Conservation (phyloP, 345 rosid species). For the Brassica rapa region DNA sequence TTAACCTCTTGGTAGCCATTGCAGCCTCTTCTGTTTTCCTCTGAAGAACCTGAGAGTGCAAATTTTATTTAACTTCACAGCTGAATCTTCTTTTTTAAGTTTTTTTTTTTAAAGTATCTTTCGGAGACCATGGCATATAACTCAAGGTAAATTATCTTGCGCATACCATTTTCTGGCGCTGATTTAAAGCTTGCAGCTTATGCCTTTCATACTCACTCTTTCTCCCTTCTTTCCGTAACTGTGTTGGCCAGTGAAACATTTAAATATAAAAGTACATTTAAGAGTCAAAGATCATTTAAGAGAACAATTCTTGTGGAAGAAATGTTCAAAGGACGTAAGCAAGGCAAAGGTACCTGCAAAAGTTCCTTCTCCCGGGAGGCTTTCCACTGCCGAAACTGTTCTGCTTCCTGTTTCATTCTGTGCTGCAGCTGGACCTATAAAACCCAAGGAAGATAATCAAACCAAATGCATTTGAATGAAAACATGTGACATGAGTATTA, state of each 20-base stretch:
- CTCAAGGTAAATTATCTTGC: conserved; percentile 12
- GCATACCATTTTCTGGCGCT: conserved; percentile 93
- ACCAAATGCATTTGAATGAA: conserved; percentile 18
- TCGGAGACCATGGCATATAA: background rate
- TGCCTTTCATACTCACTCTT: conserved; percentile 98
- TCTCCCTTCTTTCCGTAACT: conserved; percentile 95
- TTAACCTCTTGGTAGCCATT: conserved; percentile 94
- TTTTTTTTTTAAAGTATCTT: background rate
- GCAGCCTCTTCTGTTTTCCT: conserved; percentile 99
- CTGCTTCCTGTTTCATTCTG: conserved; percentile 97
- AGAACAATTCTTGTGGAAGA: background rate
- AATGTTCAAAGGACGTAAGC: background rate
- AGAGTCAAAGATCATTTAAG: background rate
- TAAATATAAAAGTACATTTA: background rate
- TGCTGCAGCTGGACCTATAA: conserved; percentile 92
- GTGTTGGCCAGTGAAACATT: conserved; percentile 29
- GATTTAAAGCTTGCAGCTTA: conserved; percentile 90
- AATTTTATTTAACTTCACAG: conserved; percentile 20
- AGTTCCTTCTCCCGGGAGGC: conserved; percentile 94
- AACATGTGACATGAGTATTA: conserved; percentile 26
- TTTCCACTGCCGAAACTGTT: conserved; percentile 97
- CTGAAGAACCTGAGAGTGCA: conserved; percentile 80
- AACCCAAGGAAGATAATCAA: conserved; percentile 18
- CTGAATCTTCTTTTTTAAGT: background rate
- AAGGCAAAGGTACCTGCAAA: conserved; percentile 61